Conservation (phyloP, 352 stramenopile species). For the Lagenidium giganteum region DNA sequence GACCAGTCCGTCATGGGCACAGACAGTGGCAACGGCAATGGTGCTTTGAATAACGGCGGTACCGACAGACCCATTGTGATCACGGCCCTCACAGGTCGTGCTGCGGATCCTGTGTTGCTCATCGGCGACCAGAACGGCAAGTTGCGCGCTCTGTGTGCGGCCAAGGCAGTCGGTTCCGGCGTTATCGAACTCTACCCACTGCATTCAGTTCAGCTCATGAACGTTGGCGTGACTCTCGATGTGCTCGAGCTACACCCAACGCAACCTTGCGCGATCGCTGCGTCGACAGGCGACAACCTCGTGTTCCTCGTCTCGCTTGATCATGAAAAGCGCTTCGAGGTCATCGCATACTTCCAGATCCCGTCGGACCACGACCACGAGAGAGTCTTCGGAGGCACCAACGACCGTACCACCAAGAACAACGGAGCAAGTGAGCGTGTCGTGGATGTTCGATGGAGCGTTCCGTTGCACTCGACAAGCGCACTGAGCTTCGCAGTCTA, state of each 20-base stretch:
- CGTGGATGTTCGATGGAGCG: slow-evolving; percentile 60
- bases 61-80: slow-evolving; percentile 28
- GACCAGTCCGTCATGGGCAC: not conserved
- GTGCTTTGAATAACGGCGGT: not conserved
- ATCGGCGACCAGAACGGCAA: slow-evolving; percentile 53
- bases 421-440: slow-evolving; percentile 21
- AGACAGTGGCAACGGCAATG: not conserved
- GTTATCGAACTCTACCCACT: slow-evolving; percentile 57
- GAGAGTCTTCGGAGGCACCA: not conserved
- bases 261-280: slow-evolving; percentile 41
- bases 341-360: slow-evolving; percentile 50
- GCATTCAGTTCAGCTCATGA: slow-evolving; percentile 47
- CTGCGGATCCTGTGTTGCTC: slow-evolving; percentile 53
- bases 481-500: slow-evolving; percentile 53
- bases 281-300: slow-evolving; percentile 34
- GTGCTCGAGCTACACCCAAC: slow-evolving; percentile 52
- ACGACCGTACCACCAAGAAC: too few relatives aligned
- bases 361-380: not conserved
- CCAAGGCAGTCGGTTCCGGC: slow-evolving; percentile 40
- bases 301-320: slow-evolving; percentile 68
- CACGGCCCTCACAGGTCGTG: slow-evolving; percentile 35
- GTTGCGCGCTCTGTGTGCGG: slow-evolving; percentile 45
- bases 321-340: slow-evolving; percentile 60
- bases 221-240: slow-evolving; percentile 28
- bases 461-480: slow-evolving; percentile 23